Evolutionary conservation across 768 basidiomycete species (phyloP).

Genomic region (Hygrocybe coccinea): DNA sequence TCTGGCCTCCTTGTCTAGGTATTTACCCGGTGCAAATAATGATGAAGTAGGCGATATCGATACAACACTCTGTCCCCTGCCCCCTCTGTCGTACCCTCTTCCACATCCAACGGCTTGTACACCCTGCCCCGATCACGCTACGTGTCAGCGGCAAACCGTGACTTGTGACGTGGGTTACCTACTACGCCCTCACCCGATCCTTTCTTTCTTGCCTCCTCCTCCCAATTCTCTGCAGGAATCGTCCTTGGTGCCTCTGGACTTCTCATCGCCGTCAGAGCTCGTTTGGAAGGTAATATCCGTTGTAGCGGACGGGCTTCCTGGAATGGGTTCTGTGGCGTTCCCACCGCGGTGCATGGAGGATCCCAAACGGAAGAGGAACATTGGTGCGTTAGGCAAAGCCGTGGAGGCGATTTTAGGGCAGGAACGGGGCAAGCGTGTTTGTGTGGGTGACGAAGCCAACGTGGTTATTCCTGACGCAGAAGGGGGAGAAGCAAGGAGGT

Average conservation of each 20-base stretch:
- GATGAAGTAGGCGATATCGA: conserved; percentile 22
- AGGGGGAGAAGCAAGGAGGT: conserved; percentile 68
- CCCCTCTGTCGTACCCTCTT: conserved; percentile 45
- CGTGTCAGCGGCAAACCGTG: conserved; percentile 52
- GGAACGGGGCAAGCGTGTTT: conserved; percentile 61
- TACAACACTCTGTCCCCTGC: conserved; percentile 47
- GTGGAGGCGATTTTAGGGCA: conserved; percentile 61
- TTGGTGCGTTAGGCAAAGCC: conserved; percentile 69
- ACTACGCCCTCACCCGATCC: conserved; percentile 55
- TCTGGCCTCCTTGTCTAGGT: conserved; percentile 10
- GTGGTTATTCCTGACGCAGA: conserved; percentile 38
- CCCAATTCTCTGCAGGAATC: conserved; percentile 28
- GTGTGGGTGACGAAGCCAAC: conserved; percentile 40
- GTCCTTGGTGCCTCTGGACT: conserved; percentile 30
- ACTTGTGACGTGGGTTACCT: conserved; percentile 67
- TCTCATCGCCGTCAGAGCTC: conserved; percentile 36
- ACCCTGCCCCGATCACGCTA: conserved; percentile 66
- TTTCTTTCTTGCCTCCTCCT: conserved; percentile 46
- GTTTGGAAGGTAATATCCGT: conserved; percentile 45
- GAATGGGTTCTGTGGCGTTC: conserved; percentile 70
- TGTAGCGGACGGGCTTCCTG: conserved; percentile 64
- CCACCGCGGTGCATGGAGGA: conserved; percentile 76
- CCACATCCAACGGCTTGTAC: conserved; percentile 62
- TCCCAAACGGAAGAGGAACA: conserved; percentile 65
- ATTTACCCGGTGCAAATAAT: conserved; percentile 10